These are phyloP conservation scores for Eruca vesicaria DNA, from an alignment of 441 rosid species.

Conservation along the genomic window DNA sequence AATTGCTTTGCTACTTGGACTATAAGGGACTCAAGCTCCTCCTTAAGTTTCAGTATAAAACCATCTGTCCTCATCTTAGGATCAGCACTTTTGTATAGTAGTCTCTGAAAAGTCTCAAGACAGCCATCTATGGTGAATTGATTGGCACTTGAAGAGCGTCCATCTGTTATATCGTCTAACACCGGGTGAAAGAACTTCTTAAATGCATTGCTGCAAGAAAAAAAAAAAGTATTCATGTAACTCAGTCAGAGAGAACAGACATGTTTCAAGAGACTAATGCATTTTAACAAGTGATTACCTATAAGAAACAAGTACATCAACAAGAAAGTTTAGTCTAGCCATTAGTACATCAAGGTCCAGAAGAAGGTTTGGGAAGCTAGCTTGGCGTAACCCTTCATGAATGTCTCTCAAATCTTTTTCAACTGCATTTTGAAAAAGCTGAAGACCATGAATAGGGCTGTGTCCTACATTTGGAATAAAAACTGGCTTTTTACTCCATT, in stretches of 20 bases:
- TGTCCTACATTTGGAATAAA: conserved; percentile 30
- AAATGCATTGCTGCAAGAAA: conserved; percentile 58
- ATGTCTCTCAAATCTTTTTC: conserved; percentile 61
- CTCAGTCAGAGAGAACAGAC: too few species aligned
- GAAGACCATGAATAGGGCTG: conserved; percentile 43
- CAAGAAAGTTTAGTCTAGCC: conserved; percentile 61
- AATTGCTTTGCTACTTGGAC: conserved; percentile 45
- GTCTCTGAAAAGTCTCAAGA: conserved; percentile 51
- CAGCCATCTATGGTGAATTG: conserved; percentile 38
- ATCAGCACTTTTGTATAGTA: conserved; percentile 41
- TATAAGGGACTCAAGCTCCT: conserved; percentile 45
- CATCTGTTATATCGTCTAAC: conserved; percentile 36
- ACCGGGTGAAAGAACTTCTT: conserved; percentile 57
- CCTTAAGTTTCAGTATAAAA: conserved; percentile 50
- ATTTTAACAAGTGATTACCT: conserved; percentile 43
- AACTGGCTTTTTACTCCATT: conserved; percentile 26
- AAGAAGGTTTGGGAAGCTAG: conserved; percentile 36
- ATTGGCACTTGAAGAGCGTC: conserved; percentile 24
- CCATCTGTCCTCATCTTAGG: conserved; percentile 24
- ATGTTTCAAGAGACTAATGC: not conserved
- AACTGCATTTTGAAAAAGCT: conserved; percentile 60
- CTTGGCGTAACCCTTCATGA: conserved; percentile 45
- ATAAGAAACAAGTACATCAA: conserved; percentile 68
- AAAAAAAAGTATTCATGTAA: not conserved
- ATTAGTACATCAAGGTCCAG: conserved; percentile 39